Evolutionary conservation across 495 filamentous ascomycete genomes (phyloP).

Genomic region (Melanomma pulvis-pyrius): DNA sequence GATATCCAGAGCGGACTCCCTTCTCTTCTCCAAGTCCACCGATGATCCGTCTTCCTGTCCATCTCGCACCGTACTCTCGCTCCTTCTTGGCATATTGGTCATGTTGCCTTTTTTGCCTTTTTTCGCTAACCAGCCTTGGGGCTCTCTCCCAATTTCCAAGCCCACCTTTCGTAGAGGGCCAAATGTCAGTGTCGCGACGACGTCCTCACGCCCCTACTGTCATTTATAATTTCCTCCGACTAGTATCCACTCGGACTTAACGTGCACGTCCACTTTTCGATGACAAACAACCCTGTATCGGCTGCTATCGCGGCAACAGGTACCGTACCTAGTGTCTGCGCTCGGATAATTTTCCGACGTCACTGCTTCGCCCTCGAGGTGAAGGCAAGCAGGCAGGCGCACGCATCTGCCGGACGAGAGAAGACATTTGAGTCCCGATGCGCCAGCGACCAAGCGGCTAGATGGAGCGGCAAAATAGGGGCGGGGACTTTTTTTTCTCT

Average conservation of each 20-base stretch:
- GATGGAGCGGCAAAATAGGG: background rate
- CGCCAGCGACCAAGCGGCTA: background rate
- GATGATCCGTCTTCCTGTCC: background rate
- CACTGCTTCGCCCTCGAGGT: background rate
- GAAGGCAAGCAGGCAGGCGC: no score
- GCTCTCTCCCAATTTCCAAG: no score
- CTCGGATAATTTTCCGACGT: background rate
- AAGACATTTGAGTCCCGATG: no score
- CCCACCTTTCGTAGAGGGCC: no score
- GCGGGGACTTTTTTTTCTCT: no score
- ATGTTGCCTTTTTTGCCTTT: background rate
- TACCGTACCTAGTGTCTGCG: background rate
- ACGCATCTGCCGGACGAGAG: no score
- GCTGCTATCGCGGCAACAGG: background rate
- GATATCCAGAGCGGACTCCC: background rate
- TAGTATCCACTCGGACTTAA: background rate
- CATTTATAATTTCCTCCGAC: background rate
- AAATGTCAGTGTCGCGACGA: background rate
- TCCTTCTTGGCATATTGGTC: background rate
- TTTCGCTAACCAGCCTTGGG: no score
- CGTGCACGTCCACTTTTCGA: background rate
- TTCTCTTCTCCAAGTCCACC: background rate
- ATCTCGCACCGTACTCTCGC: conserved; percentile 5
- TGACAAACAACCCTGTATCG: background rate
- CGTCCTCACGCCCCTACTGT: background rate